Base-by-base conservation (phyloP, 2,329 filamentous ascomycete species). In the Trichoderma semiorbis region DNA sequence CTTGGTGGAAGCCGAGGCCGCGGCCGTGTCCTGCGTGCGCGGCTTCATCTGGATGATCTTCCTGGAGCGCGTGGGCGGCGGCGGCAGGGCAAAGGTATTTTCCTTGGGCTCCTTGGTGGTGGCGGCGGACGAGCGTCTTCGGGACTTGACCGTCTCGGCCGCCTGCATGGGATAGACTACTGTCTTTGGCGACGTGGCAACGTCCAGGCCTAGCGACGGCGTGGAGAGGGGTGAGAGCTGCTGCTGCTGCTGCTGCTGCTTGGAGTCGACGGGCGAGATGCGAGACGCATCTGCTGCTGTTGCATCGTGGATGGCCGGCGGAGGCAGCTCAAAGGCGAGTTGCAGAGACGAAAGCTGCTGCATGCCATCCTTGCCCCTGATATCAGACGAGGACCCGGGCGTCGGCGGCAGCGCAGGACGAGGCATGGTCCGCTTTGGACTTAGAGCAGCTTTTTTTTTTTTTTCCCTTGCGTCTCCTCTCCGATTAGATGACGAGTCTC, bases 21-120 rank as follows among this genome's bases (percentile, higher is more conserved):
- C 76, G 26, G 75, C 74, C 43, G 79, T 75, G 69, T 82, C 78
- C 75, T 88, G 83, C 34, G 81, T 77, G 30, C 84, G 82, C 21
- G 89, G 95, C 82, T 97, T 97, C 95, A 98, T 97, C 83, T 98
- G 95, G 72, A 98, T 98, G 79, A 99, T 98, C 84, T 97, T 98
- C 77, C 95, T 91, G 55, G 94, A 93, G 74, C 95, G 88, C 3
- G 95, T 97, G 0, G 96, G 96, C 18, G 95, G 96, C 11, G 96
- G 96, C 24, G 96, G 96, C 18, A 99, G 88, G 11, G 92, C 88
- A 80, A 97, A 97, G 62, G 87, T 84, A 75, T 90, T 88, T 75
- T 89, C 91, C 71, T 85, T 84, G 71, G 83, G 34, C 60, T 70
- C 78, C 16, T 83, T 78, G 64, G 79, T 79, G 64, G 79, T 79